These are phyloP conservation scores for Gossypium schwendimanii DNA, from an alignment of 441 rosid species.

Conservation along the genomic window DNA sequence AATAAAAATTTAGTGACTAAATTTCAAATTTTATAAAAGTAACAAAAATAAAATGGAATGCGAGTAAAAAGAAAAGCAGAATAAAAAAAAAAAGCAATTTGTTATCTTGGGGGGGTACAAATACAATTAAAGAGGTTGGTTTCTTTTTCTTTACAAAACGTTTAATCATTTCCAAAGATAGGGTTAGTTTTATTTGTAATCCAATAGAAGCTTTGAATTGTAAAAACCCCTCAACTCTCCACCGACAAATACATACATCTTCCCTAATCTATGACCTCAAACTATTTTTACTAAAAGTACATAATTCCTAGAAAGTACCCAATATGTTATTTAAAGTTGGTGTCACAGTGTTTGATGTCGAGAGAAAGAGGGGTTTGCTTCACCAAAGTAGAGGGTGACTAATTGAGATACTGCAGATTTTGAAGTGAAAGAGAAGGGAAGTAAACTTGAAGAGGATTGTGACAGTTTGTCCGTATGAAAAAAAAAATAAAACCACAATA, in stretches of 20 bases:
- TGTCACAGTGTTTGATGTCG: neutral
- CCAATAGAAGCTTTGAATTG: no score
- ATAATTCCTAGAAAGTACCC: neutral
- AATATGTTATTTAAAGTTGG: neutral
- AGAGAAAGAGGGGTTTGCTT: neutral
- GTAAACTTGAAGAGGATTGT: slow-evolving; percentile 24
- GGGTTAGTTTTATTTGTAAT: no score
- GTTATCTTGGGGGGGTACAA: no score
- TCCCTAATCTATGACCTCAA: neutral
- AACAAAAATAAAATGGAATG: no score
- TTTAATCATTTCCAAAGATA: no score
- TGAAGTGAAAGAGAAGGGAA: slow-evolving; percentile 25
- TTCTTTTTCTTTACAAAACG: no score
- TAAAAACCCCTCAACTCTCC: neutral
- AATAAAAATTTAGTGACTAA: no score
- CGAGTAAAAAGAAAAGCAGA: no score
- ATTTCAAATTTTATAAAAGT: no score
- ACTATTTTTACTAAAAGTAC: neutral
- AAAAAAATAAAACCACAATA: neutral
- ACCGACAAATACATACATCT: neutral
- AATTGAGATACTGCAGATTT: neutral
- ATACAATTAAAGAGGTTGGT: no score
- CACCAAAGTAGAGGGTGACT: neutral
- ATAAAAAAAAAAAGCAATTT: no score
- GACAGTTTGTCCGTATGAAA: slow-evolving; percentile 18